A percentile compares a stretch with the other conserved stretches of the same genome.
Evolutionary conservation across 2,329 filamentous ascomycete genomes (phyloP).

Genomic region (Aspergillus versicolor): DNA sequence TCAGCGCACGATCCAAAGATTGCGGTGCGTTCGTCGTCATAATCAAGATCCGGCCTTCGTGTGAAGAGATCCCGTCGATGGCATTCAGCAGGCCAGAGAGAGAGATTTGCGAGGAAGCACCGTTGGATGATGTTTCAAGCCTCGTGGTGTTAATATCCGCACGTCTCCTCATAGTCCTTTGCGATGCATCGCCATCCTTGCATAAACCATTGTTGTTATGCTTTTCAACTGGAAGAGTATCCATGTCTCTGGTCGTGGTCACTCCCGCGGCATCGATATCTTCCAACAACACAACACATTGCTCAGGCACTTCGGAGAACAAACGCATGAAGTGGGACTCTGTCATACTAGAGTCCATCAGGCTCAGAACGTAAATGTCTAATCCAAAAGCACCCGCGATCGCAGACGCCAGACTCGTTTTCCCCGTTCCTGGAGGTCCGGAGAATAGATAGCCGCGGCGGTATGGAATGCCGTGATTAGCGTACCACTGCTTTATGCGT

Average conservation of each 20-base stretch:
- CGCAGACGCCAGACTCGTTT: conserved; percentile 67
- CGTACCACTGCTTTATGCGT: conserved; percentile 66
- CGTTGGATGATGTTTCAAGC: background rate
- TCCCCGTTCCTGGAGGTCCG: conserved; percentile 74
- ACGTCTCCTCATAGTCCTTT: too few species aligned
- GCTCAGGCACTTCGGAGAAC: conserved; percentile 60
- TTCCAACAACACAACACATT: conserved; percentile 67
- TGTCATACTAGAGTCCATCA: conserved; percentile 60
- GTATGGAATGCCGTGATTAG: conserved; percentile 72
- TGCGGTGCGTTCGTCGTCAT: conserved; percentile 79
- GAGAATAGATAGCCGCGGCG: conserved; percentile 75
- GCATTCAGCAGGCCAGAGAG: conserved; percentile 76
- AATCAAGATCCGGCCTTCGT: conserved; percentile 76
- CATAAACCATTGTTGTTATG: too few species aligned
- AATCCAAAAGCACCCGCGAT: conserved; percentile 66
- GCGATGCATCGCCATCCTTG: too few species aligned
- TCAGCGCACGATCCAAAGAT: conserved; percentile 68
- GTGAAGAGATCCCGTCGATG: conserved; percentile 76
- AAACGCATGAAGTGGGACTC: conserved; percentile 61
- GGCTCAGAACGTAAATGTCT: conserved; percentile 63
- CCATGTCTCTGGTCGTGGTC: conserved; percentile 10
- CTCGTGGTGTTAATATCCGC: background rate
- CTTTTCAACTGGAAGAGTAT: too few species aligned
- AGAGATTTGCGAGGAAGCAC: conserved; percentile 50
- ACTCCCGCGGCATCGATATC: conserved; percentile 69